Conservation (phyloP, 306 rosid species). For the Sphenostylis stenocarpa region DNA sequence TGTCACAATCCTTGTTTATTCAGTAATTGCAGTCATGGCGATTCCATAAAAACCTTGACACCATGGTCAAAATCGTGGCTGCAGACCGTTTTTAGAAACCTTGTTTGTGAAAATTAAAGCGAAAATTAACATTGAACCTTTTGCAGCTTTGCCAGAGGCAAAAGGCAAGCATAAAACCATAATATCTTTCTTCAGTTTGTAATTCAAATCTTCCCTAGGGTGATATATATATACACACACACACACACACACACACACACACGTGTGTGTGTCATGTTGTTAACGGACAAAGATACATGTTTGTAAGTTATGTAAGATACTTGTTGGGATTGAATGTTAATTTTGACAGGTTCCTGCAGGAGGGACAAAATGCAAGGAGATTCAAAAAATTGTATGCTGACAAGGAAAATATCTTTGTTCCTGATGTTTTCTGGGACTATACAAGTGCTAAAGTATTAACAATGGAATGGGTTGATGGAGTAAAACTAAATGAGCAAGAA, state of each 20-base stretch:
- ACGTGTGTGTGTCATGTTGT: neutral
- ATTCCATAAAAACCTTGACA: neutral
- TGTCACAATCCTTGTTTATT: neutral
- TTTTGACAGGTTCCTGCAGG: slow-evolving; percentile 94
- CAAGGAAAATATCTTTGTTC: slow-evolving; percentile 83
- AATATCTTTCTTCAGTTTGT: neutral
- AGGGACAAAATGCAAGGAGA: slow-evolving; percentile 89
- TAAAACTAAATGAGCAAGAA: slow-evolving; percentile 83
- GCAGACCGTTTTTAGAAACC: neutral
- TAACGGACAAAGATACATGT: neutral
- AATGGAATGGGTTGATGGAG: slow-evolving; percentile 96
- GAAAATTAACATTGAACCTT: neutral
- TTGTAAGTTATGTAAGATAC: slow-evolving; percentile 26
- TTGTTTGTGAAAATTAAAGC: neutral
- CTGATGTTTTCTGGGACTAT: slow-evolving; percentile 91
- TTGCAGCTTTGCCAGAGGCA: neutral
- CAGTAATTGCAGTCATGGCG: neutral
- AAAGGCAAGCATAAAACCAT: neutral
- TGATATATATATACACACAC: slow-evolving; percentile 2
- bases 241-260: no score
- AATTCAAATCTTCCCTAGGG: slow-evolving; percentile 12
- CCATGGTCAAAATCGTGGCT: neutral
- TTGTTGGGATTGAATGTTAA: slow-evolving; percentile 74
- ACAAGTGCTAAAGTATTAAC: slow-evolving; percentile 86
- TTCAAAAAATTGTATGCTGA: slow-evolving; percentile 92